Conservation (phyloP, 2,329 filamentous ascomycete genomes). For the Diaporthe nobilis region DNA sequence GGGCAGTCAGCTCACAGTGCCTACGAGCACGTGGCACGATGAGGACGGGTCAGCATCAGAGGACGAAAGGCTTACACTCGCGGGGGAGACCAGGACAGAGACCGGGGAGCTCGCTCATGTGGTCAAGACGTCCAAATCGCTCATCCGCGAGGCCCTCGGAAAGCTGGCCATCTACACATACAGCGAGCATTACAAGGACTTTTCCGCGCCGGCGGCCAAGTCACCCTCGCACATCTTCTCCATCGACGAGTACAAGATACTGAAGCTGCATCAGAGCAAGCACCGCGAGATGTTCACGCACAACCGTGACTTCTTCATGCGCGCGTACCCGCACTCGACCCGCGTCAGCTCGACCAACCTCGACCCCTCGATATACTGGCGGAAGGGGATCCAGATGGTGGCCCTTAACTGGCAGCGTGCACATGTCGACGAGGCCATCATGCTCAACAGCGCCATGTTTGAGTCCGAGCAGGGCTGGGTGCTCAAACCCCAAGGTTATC, state of each 20-base stretch:
- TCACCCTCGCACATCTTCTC: constrained; percentile 84
- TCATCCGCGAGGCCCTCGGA: constrained; percentile 79
- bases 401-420: constrained; percentile 95
- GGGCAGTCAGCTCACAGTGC: constrained; percentile 49
- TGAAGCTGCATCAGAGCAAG: constrained; percentile 69
- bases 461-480: constrained; percentile 87
- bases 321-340: constrained; percentile 87
- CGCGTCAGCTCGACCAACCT: constrained; percentile 94
- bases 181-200: constrained; percentile 83
- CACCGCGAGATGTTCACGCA: constrained; percentile 85
- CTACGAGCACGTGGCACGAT: constrained; percentile 52
- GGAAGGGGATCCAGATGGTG: constrained; percentile 96
- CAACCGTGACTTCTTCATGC: constrained; percentile 90
- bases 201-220: constrained; percentile 74
- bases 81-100: constrained; percentile 36
- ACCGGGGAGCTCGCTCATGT: constrained; percentile 42
- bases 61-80: constrained; percentile 53
- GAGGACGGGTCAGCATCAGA: constrained; percentile 60
- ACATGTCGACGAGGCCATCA: constrained; percentile 87
- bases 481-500: constrained; percentile 84
- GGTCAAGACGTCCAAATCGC: constrained; percentile 67
- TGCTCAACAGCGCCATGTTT: constrained; percentile 98
- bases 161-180: constrained; percentile 88
- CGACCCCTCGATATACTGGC: constrained; percentile 92
- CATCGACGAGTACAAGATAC: constrained; percentile 85